Conservation (phyloP, 1,284 basidiomycete species). For the Microbotryum intermedium region DNA sequence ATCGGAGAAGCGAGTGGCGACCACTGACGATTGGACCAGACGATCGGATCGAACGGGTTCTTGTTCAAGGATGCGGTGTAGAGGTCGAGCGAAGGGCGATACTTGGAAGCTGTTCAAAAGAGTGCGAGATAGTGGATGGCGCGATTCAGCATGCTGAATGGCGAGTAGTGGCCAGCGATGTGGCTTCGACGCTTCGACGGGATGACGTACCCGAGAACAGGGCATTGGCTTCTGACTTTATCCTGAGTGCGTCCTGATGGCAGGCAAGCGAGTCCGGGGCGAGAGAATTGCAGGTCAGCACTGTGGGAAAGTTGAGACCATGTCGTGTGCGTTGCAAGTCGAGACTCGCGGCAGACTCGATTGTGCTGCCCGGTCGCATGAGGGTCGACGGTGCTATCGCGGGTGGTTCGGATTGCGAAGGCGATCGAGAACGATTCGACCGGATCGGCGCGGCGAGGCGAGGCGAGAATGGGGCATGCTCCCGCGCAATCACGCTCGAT, state of each 20-base stretch:
- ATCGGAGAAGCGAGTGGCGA: conserved; percentile 31
- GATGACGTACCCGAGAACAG: conserved; percentile 59
- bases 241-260: conserved; percentile 30
- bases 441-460: neutral
- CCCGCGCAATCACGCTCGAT: neutral
- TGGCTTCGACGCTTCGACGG: neutral
- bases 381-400: neutral
- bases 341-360: no score
- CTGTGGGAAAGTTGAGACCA: neutral
- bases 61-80: conserved; percentile 36
- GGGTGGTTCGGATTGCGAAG: no score
- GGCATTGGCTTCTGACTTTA: conserved; percentile 79
- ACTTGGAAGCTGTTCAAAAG: conserved; percentile 18
- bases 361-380: neutral
- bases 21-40: conserved; percentile 34
- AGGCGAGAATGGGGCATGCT: neutral
- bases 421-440: neutral
- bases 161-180: neutral
- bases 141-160: neutral
- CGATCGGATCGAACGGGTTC: conserved; percentile 37
- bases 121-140: neutral
- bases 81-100: conserved; percentile 33
- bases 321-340: neutral
- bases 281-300: neutral
- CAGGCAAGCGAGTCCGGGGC: neutral